Evolutionary conservation across 768 basidiomycete genomes (phyloP).

Genomic region (Leccinellum rugosiceps): DNA sequence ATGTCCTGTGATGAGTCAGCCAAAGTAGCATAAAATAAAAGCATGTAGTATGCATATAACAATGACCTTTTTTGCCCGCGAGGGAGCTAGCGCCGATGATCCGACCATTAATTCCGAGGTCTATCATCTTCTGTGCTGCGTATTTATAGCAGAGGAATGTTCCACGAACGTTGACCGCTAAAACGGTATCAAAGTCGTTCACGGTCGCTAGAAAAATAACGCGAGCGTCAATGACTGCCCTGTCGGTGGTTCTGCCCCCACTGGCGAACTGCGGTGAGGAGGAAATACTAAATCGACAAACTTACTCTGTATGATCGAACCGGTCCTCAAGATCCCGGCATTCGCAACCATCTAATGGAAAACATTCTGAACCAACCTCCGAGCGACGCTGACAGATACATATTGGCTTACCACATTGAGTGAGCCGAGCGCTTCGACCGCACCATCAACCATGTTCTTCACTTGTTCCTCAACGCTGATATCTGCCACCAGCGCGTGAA

Average conservation of each 20-base stretch:
- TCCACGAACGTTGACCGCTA: conserved; percentile 40
- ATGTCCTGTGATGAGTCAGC: conserved; percentile 26
- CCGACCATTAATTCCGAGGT: conserved; percentile 40
- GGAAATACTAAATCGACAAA: not conserved
- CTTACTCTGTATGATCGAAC: conserved; percentile 9
- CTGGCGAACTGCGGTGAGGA: not conserved
- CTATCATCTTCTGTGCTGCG: conserved; percentile 43
- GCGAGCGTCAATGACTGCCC: not conserved
- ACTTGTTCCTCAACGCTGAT: conserved; percentile 31
- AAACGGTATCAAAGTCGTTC: conserved; percentile 31
- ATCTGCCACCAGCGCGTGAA: conserved; percentile 19
- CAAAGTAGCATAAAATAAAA: not conserved
- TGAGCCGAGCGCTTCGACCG: conserved; percentile 25
- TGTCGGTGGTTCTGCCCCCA: not conserved
- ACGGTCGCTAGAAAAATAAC: conserved; percentile 25
- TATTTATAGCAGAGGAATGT: conserved; percentile 41
- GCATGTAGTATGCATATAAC: not conserved
- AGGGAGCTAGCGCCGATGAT: conserved; percentile 41
- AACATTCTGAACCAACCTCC: conserved; percentile 4
- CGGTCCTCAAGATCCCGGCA: conserved; percentile 15
- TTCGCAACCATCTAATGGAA: conserved; percentile 16
- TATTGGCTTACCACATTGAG: conserved; percentile 33
- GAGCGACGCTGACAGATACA: not conserved
- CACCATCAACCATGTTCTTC: conserved; percentile 27
- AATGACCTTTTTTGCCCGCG: conserved; percentile 31